Percentiles rank a stretch among this genome's conserved stretches.
Evolutionary conservation across 225 moss, liverwort and hornwort genomes (phyloP).

Genomic region (Pseudoscleropodium purum): DNA sequence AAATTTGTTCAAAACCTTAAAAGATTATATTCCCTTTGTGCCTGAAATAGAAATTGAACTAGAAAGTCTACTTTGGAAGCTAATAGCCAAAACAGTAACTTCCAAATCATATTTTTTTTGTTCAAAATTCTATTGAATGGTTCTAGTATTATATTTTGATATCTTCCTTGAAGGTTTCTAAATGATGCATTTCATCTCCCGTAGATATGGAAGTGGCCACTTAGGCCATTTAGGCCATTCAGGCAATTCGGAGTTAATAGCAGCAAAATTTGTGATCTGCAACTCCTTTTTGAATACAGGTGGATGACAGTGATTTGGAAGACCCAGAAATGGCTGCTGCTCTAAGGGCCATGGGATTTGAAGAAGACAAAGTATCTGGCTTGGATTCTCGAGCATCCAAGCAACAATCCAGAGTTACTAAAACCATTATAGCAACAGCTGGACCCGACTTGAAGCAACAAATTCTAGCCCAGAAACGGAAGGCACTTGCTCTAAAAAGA

Average conservation of each 20-base stretch:
- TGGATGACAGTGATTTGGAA: conserved; percentile 71
- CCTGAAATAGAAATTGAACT: neutral
- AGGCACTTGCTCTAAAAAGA: conserved; percentile 71
- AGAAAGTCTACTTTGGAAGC: neutral
- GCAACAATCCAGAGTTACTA: conserved; percentile 4
- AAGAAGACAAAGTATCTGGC: conserved; percentile 36
- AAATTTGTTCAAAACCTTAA: neutral
- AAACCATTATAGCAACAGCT: neutral
- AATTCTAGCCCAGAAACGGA: conserved; percentile 68
- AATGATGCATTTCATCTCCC: neutral
- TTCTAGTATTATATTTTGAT: neutral
- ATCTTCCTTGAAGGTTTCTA: neutral
- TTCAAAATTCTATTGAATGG: neutral
- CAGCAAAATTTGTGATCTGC: neutral
- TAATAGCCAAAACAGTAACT: neutral
- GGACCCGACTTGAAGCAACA: conserved; percentile 43
- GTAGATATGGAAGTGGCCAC: neutral
- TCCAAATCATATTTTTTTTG: neutral
- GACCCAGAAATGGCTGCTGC: conserved; percentile 89
- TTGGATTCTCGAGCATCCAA: conserved; percentile 19
- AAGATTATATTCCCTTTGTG: neutral
- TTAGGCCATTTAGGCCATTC: too few species aligned
- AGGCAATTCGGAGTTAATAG: neutral
- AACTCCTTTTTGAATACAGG: conserved; percentile 32
- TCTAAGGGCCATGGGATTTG: conserved; percentile 69